Evolutionary conservation across 73 alveolate genomes (phyloP).

Genomic region (Stentor coeruleus): DNA sequence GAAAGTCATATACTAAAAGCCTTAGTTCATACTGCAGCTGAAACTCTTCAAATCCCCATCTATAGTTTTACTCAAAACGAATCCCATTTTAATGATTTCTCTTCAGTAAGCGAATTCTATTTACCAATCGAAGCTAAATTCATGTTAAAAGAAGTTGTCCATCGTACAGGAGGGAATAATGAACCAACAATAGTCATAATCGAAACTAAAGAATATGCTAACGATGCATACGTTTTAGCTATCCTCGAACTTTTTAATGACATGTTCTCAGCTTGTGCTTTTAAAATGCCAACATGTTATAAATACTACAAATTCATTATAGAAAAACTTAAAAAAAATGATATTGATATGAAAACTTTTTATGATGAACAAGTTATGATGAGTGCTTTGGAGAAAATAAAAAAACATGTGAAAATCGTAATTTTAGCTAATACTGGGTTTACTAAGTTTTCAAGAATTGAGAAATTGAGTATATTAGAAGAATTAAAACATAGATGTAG

Average conservation of each 20-base stretch:
- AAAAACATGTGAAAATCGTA: not conserved
- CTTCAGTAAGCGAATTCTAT: not conserved
- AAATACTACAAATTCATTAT: not conserved
- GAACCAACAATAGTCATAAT: not conserved
- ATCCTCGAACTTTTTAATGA: conserved; percentile 15
- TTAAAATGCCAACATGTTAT: not conserved
- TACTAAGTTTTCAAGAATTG: not conserved
- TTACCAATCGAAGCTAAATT: conserved; percentile 7
- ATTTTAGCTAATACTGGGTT: not conserved
- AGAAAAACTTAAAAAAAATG: not conserved
- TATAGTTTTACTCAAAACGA: not conserved
- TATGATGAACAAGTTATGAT: not conserved
- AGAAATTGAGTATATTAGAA: not conserved
- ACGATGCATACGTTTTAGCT: not conserved
- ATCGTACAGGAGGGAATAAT: not conserved
- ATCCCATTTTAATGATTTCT: not conserved
- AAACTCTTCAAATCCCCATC: not conserved
- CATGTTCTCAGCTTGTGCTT: not conserved
- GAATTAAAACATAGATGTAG: not conserved
- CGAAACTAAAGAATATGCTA: not conserved
- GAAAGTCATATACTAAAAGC: not conserved
- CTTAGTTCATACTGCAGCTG: not conserved
- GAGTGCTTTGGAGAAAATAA: not conserved
- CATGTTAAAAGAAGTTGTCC: not conserved
- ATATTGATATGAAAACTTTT: not conserved